Conservation (phyloP, 768 basidiomycete genomes). For the Boletus sp. region DNA sequence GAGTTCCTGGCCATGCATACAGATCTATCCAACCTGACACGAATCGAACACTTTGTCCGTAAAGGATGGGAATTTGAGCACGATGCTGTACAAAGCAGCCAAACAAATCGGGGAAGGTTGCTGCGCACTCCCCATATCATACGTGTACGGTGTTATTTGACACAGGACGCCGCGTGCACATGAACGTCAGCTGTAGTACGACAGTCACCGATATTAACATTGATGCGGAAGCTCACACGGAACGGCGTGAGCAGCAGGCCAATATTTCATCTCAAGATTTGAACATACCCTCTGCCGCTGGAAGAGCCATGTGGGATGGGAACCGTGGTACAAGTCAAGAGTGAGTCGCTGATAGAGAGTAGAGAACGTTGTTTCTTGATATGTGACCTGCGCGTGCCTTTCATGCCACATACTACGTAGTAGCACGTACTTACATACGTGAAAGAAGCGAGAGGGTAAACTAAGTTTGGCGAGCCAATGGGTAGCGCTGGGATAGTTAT, state of each 20-base stretch:
- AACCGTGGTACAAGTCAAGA: neutral
- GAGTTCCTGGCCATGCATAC: neutral
- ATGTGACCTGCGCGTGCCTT: neutral
- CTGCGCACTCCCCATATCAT: neutral
- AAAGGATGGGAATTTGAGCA: neutral
- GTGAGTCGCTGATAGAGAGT: neutral
- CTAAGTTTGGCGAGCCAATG: slow-evolving; percentile 1
- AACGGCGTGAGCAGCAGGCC: neutral
- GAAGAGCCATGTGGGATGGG: neutral
- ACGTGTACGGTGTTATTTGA: neutral
- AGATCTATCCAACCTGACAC: neutral
- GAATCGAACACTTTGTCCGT: neutral
- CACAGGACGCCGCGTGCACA: neutral
- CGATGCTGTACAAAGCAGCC: neutral
- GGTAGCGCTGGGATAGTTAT: neutral
- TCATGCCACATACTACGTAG: neutral
- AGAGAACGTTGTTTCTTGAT: neutral
- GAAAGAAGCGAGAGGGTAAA: slow-evolving; percentile 1
- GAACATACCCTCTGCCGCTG: neutral
- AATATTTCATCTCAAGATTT: neutral
- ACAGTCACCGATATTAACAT: neutral
- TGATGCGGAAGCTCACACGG: neutral
- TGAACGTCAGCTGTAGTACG: neutral
- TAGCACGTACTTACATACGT: neutral
- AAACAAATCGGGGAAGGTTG: neutral